Evolutionary conservation across 768 basidiomycete species (phyloP), one percentile per base, ranked within the genome.

Genomic region (Russula emetica): DNA sequence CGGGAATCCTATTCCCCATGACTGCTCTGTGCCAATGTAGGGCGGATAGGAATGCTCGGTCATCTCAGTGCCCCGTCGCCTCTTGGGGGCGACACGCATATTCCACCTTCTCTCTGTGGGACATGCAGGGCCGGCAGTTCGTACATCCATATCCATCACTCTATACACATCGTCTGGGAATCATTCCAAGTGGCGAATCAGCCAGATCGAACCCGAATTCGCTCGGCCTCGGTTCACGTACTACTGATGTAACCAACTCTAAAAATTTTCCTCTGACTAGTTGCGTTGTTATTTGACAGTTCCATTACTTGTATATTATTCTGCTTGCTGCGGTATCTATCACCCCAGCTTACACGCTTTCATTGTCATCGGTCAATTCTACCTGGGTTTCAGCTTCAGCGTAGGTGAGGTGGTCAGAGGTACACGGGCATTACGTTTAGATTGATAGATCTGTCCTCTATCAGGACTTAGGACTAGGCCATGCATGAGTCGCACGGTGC

Each of bases 21-120:
- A 47, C 61, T 57, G 44, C 66, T 68, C 66, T 68, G 67, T 67
- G 67, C 67, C 67, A 68, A 67, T 51, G 66, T 60, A 68, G 67
- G 67, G 66, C 66, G 67, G 55, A 68, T 30, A 68, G n/a, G 20
- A 49, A 62, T 44, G 13, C 40, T 49, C 60, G 67, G 24, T 44
- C 66, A 50, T 68, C 67, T 68, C 51, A 68, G 66, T 67, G 67
- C 67, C 55, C 55, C 59, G 52, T 49, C 55, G 26, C 49, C 32
- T 38, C 32, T 44, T 34, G 50, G 60, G 34, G 36, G 54, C 26
- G 34, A 53, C 51, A 47, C 34, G 66, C 63, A 49, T 65, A 26
- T 64, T 52, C 53, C n/a, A 26, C 45, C 24, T 10, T 45, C 32
- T 57, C 20, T 55, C 22, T 24, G 49, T 58, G 44, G 59, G 59